Percentiles rank a stretch among this genome's conserved stretches.
phyloP scores from a whole-genome alignment of 164 flowering plant species.

The Euptelea pleiosperma region DNA sequence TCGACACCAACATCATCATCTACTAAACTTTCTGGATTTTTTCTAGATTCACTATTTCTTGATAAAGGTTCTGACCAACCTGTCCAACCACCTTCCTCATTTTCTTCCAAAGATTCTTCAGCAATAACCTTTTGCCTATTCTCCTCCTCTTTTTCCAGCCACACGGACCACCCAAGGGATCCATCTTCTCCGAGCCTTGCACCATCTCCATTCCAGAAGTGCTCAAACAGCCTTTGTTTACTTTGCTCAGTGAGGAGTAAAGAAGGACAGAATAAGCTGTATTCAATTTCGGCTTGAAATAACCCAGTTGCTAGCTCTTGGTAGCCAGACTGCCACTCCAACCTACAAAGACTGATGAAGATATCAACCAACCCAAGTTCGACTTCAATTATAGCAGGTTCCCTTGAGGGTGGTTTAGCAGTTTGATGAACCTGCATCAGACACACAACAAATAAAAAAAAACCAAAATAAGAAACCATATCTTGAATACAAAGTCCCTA shows the following conservation, averaged over 20 bases:
- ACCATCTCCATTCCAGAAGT: constrained; percentile 85
- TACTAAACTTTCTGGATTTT: constrained; percentile 17
- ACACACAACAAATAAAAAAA: constrained; percentile 8
- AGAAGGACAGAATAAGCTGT: constrained; percentile 77
- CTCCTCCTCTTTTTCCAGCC: constrained; percentile 93
- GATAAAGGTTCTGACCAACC: constrained; percentile 79
- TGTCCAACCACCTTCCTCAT: constrained; percentile 88
- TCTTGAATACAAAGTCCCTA: background rate
- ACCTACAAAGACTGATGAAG: constrained; percentile 75
- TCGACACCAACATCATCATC: constrained; percentile 24
- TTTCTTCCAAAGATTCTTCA: constrained; percentile 41
- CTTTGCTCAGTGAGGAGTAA: constrained; percentile 68
- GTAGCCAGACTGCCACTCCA: constrained; percentile 97
- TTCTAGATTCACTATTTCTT: constrained; percentile 21
- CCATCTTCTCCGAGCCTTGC: constrained; percentile 94
- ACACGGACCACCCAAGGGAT: constrained; percentile 87
- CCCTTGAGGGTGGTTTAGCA: constrained; percentile 22
- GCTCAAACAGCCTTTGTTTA: constrained; percentile 82
- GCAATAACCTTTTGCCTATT: constrained; percentile 50
- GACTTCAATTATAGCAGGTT: constrained; percentile 41
- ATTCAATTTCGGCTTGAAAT: constrained; percentile 88
- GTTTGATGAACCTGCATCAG: constrained; percentile 48
- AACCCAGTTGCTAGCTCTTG: constrained; percentile 89
- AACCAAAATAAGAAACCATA: background rate
- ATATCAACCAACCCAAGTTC: constrained; percentile 84